Conservation (phyloP, 148 eudicot species). For the Arbutus unedo region DNA sequence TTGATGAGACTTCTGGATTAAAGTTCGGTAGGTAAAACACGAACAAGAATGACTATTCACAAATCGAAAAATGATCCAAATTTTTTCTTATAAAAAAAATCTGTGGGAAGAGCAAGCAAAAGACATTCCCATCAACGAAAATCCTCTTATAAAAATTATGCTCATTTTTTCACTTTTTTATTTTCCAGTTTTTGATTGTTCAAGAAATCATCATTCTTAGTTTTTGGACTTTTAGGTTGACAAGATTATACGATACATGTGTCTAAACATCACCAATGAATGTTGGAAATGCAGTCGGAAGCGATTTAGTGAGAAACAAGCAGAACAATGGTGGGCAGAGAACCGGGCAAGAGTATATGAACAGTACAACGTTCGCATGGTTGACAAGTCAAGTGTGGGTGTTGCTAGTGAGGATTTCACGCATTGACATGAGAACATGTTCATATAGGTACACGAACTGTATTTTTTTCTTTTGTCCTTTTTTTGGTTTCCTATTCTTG, state of each 20-base stretch:
- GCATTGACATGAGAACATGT: constrained; percentile 36
- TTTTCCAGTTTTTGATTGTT: not conserved
- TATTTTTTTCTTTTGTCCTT: constrained; percentile 8
- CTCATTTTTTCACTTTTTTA: not conserved
- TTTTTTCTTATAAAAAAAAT: no score
- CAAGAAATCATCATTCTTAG: not conserved
- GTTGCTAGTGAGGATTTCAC: constrained; percentile 56
- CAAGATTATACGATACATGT: constrained; percentile 2
- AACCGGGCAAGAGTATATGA: constrained; percentile 86
- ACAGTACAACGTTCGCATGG: constrained; percentile 77
- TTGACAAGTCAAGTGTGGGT: constrained; percentile 84
- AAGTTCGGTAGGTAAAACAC: not conserved
- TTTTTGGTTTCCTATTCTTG: not conserved
- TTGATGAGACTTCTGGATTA: not conserved
- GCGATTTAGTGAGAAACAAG: constrained; percentile 93
- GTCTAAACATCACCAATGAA: not conserved
- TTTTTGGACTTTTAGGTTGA: not conserved
- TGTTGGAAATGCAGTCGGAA: constrained; percentile 65
- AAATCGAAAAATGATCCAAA: no score
- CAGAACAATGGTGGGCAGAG: constrained; percentile 98
- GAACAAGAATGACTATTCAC: no score
- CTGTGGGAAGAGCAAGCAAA: not conserved
- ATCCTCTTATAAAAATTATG: not conserved
- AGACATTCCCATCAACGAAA: not conserved
- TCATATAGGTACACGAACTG: constrained; percentile 25